Evolutionary conservation across 129 eudicot species (phyloP).

Genomic region (Pseudognaphalium luteoalbum): DNA sequence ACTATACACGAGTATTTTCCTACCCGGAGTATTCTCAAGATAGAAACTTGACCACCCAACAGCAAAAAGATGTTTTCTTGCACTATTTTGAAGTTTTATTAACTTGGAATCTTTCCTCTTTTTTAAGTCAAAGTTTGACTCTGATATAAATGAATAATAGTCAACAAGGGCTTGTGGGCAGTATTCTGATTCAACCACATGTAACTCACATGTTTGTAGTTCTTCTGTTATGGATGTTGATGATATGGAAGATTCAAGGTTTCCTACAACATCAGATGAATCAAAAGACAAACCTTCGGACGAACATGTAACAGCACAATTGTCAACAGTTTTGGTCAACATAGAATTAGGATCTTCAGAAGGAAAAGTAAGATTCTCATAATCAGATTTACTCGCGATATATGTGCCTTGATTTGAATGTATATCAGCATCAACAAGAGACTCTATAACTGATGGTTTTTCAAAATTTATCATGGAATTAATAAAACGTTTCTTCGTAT

Average conservation of each 20-base stretch:
- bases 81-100: constrained; percentile 32
- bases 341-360: constrained; percentile 3
- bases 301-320: not conserved
- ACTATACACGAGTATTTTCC: constrained; percentile 35
- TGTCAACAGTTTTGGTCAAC: constrained; percentile 9
- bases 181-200: constrained; percentile 42
- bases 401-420: constrained; percentile 25
- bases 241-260: constrained; percentile 19
- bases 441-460: constrained; percentile 6
- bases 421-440: constrained; percentile 20
- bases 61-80: constrained; percentile 53
- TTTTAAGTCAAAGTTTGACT: not conserved
- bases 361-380: constrained; percentile 9
- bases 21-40: not conserved
- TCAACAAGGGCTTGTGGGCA: constrained; percentile 49
- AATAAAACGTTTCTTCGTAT: constrained; percentile 29
- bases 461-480: constrained; percentile 35
- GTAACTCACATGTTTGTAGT: constrained; percentile 6
- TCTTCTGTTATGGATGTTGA: constrained; percentile 13
- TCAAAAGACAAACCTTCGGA: not conserved
- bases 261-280: constrained; percentile 12
- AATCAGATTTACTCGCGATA: constrained; percentile 24
- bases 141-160: constrained; percentile 24
- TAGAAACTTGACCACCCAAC: constrained; percentile 54
- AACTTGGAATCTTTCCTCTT: not conserved